These are phyloP conservation scores for Phytopythium kandeliae DNA, from an alignment of 352 stramenopile species.

Conservation along the genomic window DNA sequence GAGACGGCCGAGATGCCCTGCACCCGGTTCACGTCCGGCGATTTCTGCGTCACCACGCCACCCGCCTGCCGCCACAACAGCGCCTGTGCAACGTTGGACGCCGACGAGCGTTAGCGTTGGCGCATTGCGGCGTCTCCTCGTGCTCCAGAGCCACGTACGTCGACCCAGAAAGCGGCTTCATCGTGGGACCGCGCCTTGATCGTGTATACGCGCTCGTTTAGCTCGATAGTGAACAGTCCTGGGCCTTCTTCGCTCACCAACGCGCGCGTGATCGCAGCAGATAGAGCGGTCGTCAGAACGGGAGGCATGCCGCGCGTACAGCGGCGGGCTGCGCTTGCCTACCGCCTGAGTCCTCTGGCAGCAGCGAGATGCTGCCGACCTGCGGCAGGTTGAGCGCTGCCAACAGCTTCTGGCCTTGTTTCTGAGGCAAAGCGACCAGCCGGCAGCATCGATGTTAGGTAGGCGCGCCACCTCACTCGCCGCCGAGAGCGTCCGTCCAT, in stretches of 20 bases:
- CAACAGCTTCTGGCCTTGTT: conserved; percentile 93
- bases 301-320: not conserved
- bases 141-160: no score
- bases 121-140: no score
- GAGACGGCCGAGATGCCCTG: conserved; percentile 27
- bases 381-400: conserved; percentile 91
- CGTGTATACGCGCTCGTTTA: conserved; percentile 89
- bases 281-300: not conserved
- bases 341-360: conserved; percentile 69
- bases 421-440: no score
- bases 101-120: no score
- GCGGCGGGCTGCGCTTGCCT: not conserved
- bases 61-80: conserved; percentile 81
- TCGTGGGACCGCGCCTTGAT: conserved; percentile 86
- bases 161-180: conserved; percentile 84
- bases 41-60: conserved; percentile 75
- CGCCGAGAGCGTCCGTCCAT: no score
- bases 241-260: conserved; percentile 44
- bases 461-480: no score
- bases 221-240: conserved; percentile 85
- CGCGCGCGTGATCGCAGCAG: not conserved
- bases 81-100: no score
- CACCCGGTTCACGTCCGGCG: conserved; percentile 38
- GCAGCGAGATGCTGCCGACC: conserved; percentile 78
- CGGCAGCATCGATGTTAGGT: no score